These are phyloP conservation scores for Mycosphaerella sp. DNA, from an alignment of 2,329 filamentous ascomycete genomes.

Conservation along the genomic window DNA sequence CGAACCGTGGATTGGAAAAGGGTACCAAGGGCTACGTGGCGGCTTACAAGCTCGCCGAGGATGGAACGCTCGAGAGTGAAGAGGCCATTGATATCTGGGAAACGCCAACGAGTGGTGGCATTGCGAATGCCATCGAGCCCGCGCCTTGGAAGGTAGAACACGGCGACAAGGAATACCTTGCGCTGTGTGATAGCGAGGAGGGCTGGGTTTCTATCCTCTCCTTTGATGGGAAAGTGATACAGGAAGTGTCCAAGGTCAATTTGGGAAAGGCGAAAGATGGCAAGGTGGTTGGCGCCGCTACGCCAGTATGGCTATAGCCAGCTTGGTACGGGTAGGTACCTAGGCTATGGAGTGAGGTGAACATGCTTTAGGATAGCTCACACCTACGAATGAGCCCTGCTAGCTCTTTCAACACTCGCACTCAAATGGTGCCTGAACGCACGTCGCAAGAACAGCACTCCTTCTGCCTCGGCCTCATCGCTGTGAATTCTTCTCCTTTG, in stretches of 20 bases:
- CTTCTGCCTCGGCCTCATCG: conserved; percentile 8
- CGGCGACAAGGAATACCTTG: conserved; percentile 28
- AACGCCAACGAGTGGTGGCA: conserved; percentile 33
- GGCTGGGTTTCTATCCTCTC: conserved; percentile 31
- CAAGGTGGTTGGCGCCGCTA: conserved; percentile 29
- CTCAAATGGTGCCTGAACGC: conserved; percentile 8
- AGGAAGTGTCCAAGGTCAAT: conserved; percentile 28
- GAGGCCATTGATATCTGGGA: conserved; percentile 31
- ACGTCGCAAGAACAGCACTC: conserved; percentile 6
- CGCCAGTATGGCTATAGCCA: conserved; percentile 32
- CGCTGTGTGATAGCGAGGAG: conserved; percentile 33
- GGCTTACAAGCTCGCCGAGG: conserved; percentile 24
- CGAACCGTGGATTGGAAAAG: conserved; percentile 30
- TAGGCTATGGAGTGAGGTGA: background rate
- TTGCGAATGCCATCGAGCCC: conserved; percentile 34
- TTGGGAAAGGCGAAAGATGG: conserved; percentile 30
- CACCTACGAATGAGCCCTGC: conserved; percentile 9
- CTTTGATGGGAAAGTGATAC: conserved; percentile 31
- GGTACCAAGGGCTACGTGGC: conserved; percentile 32
- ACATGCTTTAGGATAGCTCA: conserved; percentile 9
- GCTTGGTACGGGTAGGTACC: background rate
- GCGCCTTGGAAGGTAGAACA: conserved; percentile 25
- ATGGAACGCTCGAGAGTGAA: conserved; percentile 26
- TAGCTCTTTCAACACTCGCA: background rate
- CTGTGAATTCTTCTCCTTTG: conserved; percentile 5